Evolutionary conservation across 345 rosid genomes (phyloP).

Genomic region (Odontarrhena argentea): DNA sequence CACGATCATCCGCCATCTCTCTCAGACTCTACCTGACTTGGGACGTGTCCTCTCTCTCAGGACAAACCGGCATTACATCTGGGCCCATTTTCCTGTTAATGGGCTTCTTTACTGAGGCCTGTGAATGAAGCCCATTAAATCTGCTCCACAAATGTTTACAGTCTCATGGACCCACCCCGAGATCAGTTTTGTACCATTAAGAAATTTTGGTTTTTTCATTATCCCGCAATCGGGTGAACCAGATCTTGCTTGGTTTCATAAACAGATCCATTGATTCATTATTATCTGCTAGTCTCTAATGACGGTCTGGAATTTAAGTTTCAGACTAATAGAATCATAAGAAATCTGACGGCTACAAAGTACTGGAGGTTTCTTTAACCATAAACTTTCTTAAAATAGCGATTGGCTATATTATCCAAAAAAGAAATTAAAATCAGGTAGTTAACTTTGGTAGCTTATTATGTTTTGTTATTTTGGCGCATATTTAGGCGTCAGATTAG

Average conservation of each 20-base stretch:
- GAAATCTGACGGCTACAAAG: not conserved
- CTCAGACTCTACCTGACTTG: not conserved
- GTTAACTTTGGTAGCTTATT: constrained; percentile 9
- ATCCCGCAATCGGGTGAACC: no score
- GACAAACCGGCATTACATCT: constrained; percentile 26
- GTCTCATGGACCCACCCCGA: no score
- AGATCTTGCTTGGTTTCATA: not conserved
- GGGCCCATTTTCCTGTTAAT: not conserved
- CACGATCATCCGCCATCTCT: constrained; percentile 38
- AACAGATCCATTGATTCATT: no score
- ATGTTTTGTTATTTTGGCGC: not conserved
- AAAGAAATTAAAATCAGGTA: constrained; percentile 14
- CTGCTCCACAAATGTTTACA: no score
- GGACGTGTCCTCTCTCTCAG: constrained; percentile 34
- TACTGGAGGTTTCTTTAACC: constrained; percentile 7
- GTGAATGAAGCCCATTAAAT: not conserved
- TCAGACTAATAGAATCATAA: not conserved
- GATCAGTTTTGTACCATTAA: no score
- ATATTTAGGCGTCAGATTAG: constrained; percentile 28
- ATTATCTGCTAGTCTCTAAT: not conserved
- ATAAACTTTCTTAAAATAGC: constrained; percentile 21
- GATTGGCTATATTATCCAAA: constrained; percentile 13
- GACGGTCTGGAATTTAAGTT: not conserved
- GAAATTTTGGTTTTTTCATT: no score
- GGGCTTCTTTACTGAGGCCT: constrained; percentile 20